phyloP scores from a whole-genome alignment of 2,329 filamentous ascomycete genomes.

The Diplodia intermedia region DNA sequence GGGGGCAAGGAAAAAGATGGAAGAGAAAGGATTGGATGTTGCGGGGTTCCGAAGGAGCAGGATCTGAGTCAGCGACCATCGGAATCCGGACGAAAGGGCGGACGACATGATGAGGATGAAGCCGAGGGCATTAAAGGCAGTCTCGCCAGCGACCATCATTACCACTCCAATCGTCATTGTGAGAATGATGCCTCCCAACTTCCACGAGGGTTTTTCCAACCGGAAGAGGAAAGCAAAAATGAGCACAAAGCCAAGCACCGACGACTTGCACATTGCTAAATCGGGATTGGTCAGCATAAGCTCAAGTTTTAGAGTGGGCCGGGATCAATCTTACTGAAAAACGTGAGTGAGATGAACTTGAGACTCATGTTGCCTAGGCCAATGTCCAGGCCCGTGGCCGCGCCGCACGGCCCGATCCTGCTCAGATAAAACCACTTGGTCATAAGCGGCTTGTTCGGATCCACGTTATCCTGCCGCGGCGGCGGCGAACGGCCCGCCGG shows the following conservation, averaged over 20 bases:
- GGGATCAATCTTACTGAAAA: slow-evolving; percentile 68
- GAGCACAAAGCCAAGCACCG: slow-evolving; percentile 91
- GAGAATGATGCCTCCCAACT: slow-evolving; percentile 83
- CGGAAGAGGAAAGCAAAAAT: slow-evolving; percentile 94
- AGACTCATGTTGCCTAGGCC: slow-evolving; percentile 94
- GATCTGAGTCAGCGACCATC: slow-evolving; percentile 98
- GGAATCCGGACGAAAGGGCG: slow-evolving; percentile 93
- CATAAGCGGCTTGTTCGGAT: slow-evolving; percentile 69
- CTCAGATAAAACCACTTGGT: slow-evolving; percentile 90
- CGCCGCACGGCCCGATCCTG: slow-evolving; percentile 87
- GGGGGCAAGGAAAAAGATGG: slow-evolving; percentile 96
- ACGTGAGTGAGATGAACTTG: slow-evolving; percentile 95
- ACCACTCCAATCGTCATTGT: slow-evolving; percentile 93
- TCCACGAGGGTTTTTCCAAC: slow-evolving; percentile 85
- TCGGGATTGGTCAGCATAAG: slow-evolving; percentile 14
- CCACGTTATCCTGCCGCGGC: slow-evolving; percentile 41
- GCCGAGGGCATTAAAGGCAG: slow-evolving; percentile 83
- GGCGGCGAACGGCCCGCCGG: slow-evolving; percentile 35
- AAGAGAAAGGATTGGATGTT: slow-evolving; percentile 94
- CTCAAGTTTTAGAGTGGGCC: slow-evolving; percentile 36
- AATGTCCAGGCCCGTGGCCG: slow-evolving; percentile 93
- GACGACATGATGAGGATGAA: slow-evolving; percentile 93
- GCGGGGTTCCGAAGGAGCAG: slow-evolving; percentile 91
- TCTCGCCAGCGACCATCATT: slow-evolving; percentile 98
- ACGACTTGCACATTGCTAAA: slow-evolving; percentile 93